Evolutionary conservation across 441 rosid species (phyloP), one percentile per base, ranked within the genome.

Genomic region (Populus tomentosa): DNA sequence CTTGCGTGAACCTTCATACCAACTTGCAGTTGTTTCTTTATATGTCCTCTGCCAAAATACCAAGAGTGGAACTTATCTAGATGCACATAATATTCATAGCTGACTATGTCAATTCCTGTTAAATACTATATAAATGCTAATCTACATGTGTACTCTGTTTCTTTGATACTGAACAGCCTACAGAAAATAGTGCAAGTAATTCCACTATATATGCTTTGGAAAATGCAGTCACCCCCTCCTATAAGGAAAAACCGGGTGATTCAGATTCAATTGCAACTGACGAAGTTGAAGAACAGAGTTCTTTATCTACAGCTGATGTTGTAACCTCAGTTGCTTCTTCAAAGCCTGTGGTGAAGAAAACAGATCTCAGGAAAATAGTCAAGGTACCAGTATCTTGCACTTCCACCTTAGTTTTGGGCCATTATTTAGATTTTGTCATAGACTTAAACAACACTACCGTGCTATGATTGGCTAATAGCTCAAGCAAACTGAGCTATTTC

Each of bases 231-330:
- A 70, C 59, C 69, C 50, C 67, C 77, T 69, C 69, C 67, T 73
- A 11, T 74, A 69, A 69, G 84, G 78, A 67, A 76, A 67, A 59
- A 64, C 35, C 16, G 65, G 80, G 70, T 61, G 75, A 71, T 40
- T 78, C 82, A 70, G 81, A 79, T 77, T 46, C 76, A 74, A 66
- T 42, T 76, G 64, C 30, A 68, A 79, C 76, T 59, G 84, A 79
- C 53, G 87, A 85, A 80, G 80, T 74, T 21, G 87, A 85, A 53
- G 87, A 87, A 24, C 79, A 65, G 23, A 79, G 81, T 79, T 82
- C 83, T 75, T 71, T 40, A 16, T 81, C 81, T 65, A 68, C 78
- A 72, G 77, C 76, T 72, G 84, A 82, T 77, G 73, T 80, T 46
- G 42, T 73, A 79, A 77, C 78, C 80, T 53, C 61, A 75, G 84